Base-by-base conservation (phyloP, 169 alveolate genomes). In the Eimeria falciformis region DNA sequence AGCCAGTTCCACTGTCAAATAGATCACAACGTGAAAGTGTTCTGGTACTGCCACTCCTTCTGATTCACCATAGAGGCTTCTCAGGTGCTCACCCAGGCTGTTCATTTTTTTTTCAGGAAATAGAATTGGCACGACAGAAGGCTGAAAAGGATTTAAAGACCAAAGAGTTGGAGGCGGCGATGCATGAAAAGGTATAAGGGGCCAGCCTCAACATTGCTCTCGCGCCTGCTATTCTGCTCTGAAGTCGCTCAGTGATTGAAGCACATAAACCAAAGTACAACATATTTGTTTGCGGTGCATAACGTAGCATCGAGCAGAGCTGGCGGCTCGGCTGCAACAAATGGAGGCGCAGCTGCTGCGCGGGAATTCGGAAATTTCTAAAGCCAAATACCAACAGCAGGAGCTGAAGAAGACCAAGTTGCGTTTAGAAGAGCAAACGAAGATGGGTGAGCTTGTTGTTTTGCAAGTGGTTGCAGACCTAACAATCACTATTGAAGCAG, bases 311-410 rank as follows among this genome's bases (percentile, higher is more conserved):
- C 95, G 96, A 83, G 94, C 95, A 66, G 96, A 95, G 88, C 90
- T 96, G 75, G 91, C 96, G 50, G 94, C 95, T 86, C 96, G 95
- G 86, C 85, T 97, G 50, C 92, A 95, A 91, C 93, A 93, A 86
- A 96, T 97, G 98, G 97, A 96, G 93, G 96, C 95, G 43, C 95
- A 97, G 92, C 94, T 97, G 46, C 86, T 95, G 21, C 92, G 85
- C 21, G 98, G 97, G 92, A 94, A 82, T 14, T 58, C 91, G 46
- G 95, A 86, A 29, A 79, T 87, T 55, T 62, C 71, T 37, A 86
- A 68, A 18, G 95, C 95, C 33, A 62, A 47, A 7, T 75, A 69
- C 37, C 96, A 96, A 90, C 98, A 97, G 81, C 94, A 95, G 93
- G 98, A 96, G 90, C 95, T 96, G 40, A 82, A 82, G 46, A 62